Conservation (phyloP, 768 basidiomycete species). For the Grammothele lineata region DNA sequence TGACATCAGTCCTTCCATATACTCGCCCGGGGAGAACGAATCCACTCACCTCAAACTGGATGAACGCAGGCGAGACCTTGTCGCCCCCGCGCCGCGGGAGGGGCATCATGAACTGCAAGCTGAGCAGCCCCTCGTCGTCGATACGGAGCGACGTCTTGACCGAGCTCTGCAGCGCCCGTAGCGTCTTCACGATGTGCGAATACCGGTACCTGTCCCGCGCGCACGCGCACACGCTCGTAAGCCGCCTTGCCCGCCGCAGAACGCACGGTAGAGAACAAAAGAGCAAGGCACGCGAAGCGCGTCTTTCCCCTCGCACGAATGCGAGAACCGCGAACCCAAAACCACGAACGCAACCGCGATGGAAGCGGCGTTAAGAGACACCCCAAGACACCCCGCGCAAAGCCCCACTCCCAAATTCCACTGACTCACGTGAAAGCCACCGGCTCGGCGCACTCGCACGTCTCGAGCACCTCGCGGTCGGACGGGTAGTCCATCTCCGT, state of each 20-base stretch:
- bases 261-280: background rate
- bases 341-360: no score
- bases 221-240: background rate
- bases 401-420: no score
- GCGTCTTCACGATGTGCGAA: constrained; percentile 65
- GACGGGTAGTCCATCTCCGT: constrained; percentile 97
- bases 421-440: constrained; percentile 73
- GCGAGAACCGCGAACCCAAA: no score
- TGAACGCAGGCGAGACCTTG: constrained; percentile 54
- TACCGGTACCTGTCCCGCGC: constrained; percentile 68
- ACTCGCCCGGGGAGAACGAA: no score
- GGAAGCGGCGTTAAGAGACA: no score
- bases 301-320: no score
- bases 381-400: no score
- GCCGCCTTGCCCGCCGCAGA: background rate
- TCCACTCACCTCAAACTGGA: constrained; percentile 81
- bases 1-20: background rate
- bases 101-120: constrained; percentile 87
- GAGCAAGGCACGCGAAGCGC: no score
- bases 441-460: constrained; percentile 71
- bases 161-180: constrained; percentile 75
- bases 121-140: constrained; percentile 75
- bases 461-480: constrained; percentile 86
- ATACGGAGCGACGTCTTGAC: constrained; percentile 88
- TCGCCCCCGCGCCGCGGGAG: constrained; percentile 35